Base-by-base conservation (phyloP, 805 yeast genomes). In the Sungouiella blattae region DNA sequence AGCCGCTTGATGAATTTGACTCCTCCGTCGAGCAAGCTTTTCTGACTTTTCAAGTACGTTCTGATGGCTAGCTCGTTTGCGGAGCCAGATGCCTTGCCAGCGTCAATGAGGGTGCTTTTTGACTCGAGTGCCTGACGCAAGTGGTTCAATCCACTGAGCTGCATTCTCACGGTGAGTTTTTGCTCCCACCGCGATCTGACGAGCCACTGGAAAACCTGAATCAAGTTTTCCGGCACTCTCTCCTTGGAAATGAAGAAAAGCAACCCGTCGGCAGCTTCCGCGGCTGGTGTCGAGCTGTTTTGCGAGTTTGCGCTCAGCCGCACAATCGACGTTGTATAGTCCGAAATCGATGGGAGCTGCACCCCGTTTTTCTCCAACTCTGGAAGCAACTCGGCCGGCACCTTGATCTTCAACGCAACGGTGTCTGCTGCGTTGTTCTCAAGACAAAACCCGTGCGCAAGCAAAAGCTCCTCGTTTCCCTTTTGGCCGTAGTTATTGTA, bases 401-500 rank as follows among this genome's bases (percentile, higher is more conserved):
- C 60, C 50, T 77, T 77, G 37, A 87, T 65, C 4, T 83, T 71
- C 28, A 88, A 67, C 11, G 78, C 78, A 1, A 80, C 62, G 4
- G 64, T 51, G 43, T 85, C 91, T 23, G 77, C 77, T 7, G 62
- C 61, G 46, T 83, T 84, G 30, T 73, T 59, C 12, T 70, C 71
- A 2, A 79, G 32, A 7, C 78, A 72, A 58, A 89, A 89, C 0
- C 97, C 97, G 55, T 89, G 89, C 0, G 83, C 88, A 46, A 88
- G 60, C 5, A 89, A 57, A 18, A 88, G 58, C 44, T 87, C 95
- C 44, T 85, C 94, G 51, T 87, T 88, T 0, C 93, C 83, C 57
- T 87, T 88, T 35, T 84, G 78, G 2, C 96, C 97, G 57, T 89
- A 88, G 57, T 86, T 85, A 54, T 88, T 88, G 59, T 60, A 85